Base-by-base conservation (phyloP, 2,329 filamentous ascomycete genomes). In the Ploettnerulaceae sp. region DNA sequence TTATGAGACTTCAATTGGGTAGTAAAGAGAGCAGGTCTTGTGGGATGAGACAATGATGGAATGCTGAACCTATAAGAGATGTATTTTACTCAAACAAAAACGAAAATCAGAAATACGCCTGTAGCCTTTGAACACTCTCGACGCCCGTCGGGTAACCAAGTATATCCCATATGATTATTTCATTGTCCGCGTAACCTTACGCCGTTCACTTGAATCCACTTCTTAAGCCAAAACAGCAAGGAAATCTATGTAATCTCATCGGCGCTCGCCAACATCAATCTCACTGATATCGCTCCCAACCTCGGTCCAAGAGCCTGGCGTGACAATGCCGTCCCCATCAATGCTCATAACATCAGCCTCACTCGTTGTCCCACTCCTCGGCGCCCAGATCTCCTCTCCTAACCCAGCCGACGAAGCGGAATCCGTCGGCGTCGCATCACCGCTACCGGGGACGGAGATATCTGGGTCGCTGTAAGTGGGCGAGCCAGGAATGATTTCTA, bases 281-380 rank as follows among this genome's bases (percentile, higher is more conserved):
- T 64, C 61, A 59, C 78, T 82, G 20, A 81, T 67, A 9, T 79
- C 72, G 52, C 79, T 83, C 49, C 77, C 80, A 11, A 84, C 72
- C 59, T 84, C 80, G 5, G 76, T 80, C 80, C 80, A 84, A 62
- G 75, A 81, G 1, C 72, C 71, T 0, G 80, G 79, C 0, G 79
- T 84, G 45, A 71, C 64, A 57, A 81, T 73, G 22, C 76, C 77
- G 7, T 65, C 63, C 24, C 75, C 76, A 56, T 75, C 77, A 53
- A 79, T 75, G 56, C 77, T 82, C 67, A 81, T 64, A 12, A 81
- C 72, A 50, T 81, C 78, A 43, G 69, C 76, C 33, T 71, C 67
- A 14, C 65, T 67, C 9, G 55, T 67, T 22, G 67, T 67, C 7
- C 61, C 67, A 66, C 38, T 64, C 59, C 22, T 48, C 15, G 58